Base-by-base conservation (phyloP, 2,329 filamentous ascomycete genomes). In the Penicillium sclerotiorum region DNA sequence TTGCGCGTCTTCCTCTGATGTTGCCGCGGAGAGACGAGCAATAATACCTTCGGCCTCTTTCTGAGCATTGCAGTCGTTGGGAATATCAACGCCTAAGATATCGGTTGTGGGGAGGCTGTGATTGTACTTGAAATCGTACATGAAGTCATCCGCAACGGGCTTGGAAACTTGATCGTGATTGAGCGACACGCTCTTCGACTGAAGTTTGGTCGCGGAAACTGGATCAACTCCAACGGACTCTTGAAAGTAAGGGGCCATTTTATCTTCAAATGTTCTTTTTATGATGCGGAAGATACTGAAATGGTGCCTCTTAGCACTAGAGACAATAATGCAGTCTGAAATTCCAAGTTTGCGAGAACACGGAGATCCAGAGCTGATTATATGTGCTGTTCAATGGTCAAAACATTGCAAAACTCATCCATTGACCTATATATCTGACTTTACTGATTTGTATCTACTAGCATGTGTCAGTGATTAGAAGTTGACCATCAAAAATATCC, bases 121-220 rank as follows among this genome's bases (percentile, higher is more conserved):
- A 41, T 71, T 73, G 60, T 70, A 72, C 54, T 71, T 70, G 63
- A 73, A 73, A 44, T 70, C 70, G 53, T 73, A 73, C 71, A 73
- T 73, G 56, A 64, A 73, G 53, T 73, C 56, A 49, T 73, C 69
- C 4, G 69, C 68, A 11, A 73, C 66, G 0, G 69, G 68, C 44
- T 51, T 50, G 28, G 13, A 23, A 9, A 51, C 48, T 17, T 51
- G 17, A 25, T 54, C 45, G 22, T 54, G 52, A 8, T 54, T 32
- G 15, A 54, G 15, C 8, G 15, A n/a, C 21, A 4, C 41, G 18
- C 32, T 49, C 25, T 46, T n/a, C 21, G 45, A 39, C 17, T 37
- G 32, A 5, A 36, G 11, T 18, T 36, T 36, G 15, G 33, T 20
- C 33, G 36, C 32, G 20, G 43, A 37, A 33, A 37, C 12, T 17